Evolutionary conservation across 352 stramenopile genomes (phyloP).

Genomic region (Pythium insidiosum): DNA sequence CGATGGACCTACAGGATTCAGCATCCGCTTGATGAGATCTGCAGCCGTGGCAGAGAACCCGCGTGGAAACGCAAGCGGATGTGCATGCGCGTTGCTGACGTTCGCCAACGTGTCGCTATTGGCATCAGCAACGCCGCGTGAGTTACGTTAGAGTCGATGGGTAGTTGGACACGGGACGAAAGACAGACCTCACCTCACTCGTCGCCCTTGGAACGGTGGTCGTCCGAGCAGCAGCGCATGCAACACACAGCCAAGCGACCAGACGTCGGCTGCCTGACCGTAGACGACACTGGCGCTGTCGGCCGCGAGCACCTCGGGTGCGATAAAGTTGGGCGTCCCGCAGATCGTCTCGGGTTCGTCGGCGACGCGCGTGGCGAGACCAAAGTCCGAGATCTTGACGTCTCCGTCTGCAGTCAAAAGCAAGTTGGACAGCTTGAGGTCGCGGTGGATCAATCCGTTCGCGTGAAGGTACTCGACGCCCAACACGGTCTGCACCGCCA

Average conservation of each 20-base stretch:
- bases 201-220: conserved; percentile 62
- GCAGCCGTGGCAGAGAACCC: conserved; percentile 44
- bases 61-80: conserved; percentile 33
- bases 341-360: conserved; percentile 63
- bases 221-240: conserved; percentile 57
- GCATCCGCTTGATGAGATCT: conserved; percentile 56
- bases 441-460: conserved; percentile 57
- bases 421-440: conserved; percentile 75
- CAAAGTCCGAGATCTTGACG: conserved; percentile 76
- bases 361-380: conserved; percentile 34
- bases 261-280: conserved; percentile 61
- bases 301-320: conserved; percentile 50
- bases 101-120: conserved; percentile 59
- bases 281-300: conserved; percentile 25
- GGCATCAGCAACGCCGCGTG: background rate
- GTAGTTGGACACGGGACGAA: too few relatives aligned
- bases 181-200: conserved; percentile 62
- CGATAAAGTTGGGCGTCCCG: conserved; percentile 81
- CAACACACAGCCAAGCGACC: conserved; percentile 77
- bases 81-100: conserved; percentile 38
- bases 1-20: conserved; percentile 25
- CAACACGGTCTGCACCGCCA: conserved; percentile 26
- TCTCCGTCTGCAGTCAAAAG: conserved; percentile 36
- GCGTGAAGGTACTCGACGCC: conserved; percentile 56
- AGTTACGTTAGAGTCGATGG: too few relatives aligned